Evolutionary conservation across 2,329 filamentous ascomycete species (phyloP), one percentile per base, ranked within the genome.

Genomic region (Arthrobotrys iridis): DNA sequence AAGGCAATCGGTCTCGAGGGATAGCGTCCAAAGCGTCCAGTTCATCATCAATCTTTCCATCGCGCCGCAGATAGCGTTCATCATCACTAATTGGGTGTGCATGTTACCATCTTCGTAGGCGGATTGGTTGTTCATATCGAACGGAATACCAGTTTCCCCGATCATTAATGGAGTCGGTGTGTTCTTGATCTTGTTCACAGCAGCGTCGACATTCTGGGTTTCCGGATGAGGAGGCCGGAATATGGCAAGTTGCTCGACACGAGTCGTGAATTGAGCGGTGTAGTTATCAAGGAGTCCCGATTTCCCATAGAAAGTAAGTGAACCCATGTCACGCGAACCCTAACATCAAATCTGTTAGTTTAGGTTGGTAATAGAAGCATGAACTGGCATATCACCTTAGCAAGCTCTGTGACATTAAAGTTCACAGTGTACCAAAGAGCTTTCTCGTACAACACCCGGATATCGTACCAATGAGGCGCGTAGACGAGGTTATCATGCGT

Each of bases 401-500:
- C 79, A n/a, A 84, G 79, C 2, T 81, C 83, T 4, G 80, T 81
- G 8, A 83, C 80, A 2, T 83, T 78, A 59, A 84, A 84, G 79
- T 82, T 82, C 50, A 83, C 82, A 18, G 82, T 77, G 0, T 79
- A 79, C 68, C 82, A 81, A 0, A 84, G 79, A 0, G 81, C 82
- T 43, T 84, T 83, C n/a, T 84, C 83, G 13, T 83, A 84, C 0
- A 84, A 70, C 0, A 83, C 83, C 35, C 84, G 83, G 15, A 84
- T 80, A 41, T 84, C 83, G 68, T 84, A 84, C 70, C 84, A 84
- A 70, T 84, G 83, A 3, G 83, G 83, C 0, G 83, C 82, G 52
- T 83, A 84, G 10, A 83, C 82, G n/a, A 84, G 75, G 18, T 75
- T 67, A 35, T 75, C 71, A 28, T 75, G 73, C 81, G 82, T 8